A percentile compares a stretch with the other conserved stretches of the same genome.
Evolutionary conservation across 495 filamentous ascomycete genomes (phyloP).

Genomic region (Rostrohypoxylon terebratum): DNA sequence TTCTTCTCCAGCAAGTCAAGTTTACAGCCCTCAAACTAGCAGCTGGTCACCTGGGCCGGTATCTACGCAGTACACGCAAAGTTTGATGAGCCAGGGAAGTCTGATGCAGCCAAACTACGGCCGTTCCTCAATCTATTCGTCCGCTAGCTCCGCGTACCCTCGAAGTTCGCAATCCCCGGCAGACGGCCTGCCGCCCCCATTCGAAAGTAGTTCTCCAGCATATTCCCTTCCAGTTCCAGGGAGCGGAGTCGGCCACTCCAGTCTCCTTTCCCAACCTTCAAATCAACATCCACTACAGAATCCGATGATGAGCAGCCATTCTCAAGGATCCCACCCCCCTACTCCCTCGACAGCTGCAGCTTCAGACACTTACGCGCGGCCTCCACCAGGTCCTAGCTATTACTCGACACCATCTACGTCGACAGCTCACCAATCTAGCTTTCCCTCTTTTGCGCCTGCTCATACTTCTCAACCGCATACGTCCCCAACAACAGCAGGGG

Average conservation of each 20-base stretch:
- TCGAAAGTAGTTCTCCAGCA: constrained; percentile 48
- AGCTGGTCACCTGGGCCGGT: constrained; percentile 65
- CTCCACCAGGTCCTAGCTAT: constrained; percentile 69
- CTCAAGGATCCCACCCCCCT: constrained; percentile 64
- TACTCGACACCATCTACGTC: constrained; percentile 64
- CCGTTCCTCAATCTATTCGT: constrained; percentile 66
- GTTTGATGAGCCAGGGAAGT: constrained; percentile 58
- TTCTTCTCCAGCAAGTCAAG: constrained; percentile 61
- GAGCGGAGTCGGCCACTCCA: constrained; percentile 45
- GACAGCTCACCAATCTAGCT: constrained; percentile 70
- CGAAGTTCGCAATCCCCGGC: constrained; percentile 53
- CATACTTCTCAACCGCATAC: constrained; percentile 69
- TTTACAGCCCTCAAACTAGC: constrained; percentile 58
- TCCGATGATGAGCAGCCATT: constrained; percentile 46
- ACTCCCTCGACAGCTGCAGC: constrained; percentile 70
- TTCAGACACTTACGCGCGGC: constrained; percentile 73
- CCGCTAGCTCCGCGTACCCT: constrained; percentile 55
- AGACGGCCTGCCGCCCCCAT: constrained; percentile 45
- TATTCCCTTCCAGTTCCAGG: constrained; percentile 53
- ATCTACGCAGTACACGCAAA: constrained; percentile 60
- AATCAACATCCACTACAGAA: constrained; percentile 42
- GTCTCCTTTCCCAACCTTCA: constrained; percentile 42
- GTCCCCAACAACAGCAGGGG: constrained; percentile 69
- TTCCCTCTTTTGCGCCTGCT: constrained; percentile 62
- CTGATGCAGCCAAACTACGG: constrained; percentile 53